Evolutionary conservation across 192 early-diverging fungal species (phyloP).

Genomic region (Oehlia diaphana): DNA sequence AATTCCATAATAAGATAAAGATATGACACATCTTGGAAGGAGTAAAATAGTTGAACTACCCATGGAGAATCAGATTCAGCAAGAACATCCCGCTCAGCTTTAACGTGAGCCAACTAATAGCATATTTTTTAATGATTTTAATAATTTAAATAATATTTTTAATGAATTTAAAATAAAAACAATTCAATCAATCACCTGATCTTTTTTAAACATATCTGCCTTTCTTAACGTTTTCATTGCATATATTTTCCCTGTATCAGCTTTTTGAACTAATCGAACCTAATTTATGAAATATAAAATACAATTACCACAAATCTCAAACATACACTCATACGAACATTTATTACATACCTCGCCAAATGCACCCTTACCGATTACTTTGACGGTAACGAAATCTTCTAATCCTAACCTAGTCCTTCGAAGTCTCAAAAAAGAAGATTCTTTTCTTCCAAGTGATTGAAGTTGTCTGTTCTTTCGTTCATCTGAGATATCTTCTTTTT

Average conservation of each 20-base stretch:
- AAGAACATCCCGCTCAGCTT: slow-evolving; percentile 96
- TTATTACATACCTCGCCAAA: slow-evolving; percentile 81
- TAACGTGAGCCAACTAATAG: slow-evolving; percentile 87
- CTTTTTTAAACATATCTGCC: slow-evolving; percentile 98
- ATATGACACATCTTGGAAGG: slow-evolving; percentile 93
- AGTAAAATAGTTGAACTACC: slow-evolving; percentile 98
- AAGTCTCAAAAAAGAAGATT: slow-evolving; percentile 92
- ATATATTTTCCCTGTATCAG: slow-evolving; percentile 96
- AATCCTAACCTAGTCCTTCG: slow-evolving; percentile 86
- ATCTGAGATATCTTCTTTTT: slow-evolving; percentile 75
- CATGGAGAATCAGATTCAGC: slow-evolving; percentile 95
- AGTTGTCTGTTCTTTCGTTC: slow-evolving; percentile 89
- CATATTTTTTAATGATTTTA: slow-evolving; percentile 15
- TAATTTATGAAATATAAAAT: slow-evolving; percentile 24
- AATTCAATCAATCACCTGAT: slow-evolving; percentile 59
- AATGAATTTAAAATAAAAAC: background rate
- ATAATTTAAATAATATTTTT: background rate
- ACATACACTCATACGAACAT: background rate
- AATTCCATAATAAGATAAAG: slow-evolving; percentile 99
- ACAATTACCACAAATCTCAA: background rate
- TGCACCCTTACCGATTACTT: slow-evolving; percentile 98
- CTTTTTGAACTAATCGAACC: slow-evolving; percentile 95
- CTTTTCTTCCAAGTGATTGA: slow-evolving; percentile 76
- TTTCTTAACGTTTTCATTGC: slow-evolving; percentile 98
- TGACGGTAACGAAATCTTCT: slow-evolving; percentile 92